Evolutionary conservation across 331 rosid species (phyloP), one percentile per base, ranked within the genome.

Genomic region (Erythrophleum ivorense): DNA sequence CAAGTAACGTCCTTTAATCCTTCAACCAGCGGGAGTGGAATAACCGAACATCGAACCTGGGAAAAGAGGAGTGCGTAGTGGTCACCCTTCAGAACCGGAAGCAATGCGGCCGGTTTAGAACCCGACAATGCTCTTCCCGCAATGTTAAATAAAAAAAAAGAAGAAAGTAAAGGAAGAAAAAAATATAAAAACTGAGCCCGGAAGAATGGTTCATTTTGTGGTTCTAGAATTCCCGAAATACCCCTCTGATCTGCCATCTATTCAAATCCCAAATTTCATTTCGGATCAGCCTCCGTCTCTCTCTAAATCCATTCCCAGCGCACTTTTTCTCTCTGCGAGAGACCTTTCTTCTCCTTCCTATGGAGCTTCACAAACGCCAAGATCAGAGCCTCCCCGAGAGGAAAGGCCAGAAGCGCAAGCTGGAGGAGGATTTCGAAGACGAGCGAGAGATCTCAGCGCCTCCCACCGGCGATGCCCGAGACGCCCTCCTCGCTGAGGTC

Each of bases 341-440:
- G 78, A 78, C 86, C 74, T 62, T 21, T n/a, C 80, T 29, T 78
- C 54, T 62, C 36, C 82, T 84, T 76, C 77, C 72, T 71, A 95
- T 95, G 98, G 98, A 95, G 90, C 59, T 82, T 72, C 97, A 70
- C 73, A 84, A 87, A 84, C 94, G 90, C 84, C 90, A 82, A 64
- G 91, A 86, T 81, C 94, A 87, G 78, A 83, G 80, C 87, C 86
- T 70, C 76, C 90, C 92, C 3, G 93, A 91, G 94, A 80, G 94
- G 85, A 95, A 95, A 84, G 98, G 99, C 10, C 98, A 90, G 84
- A 95, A 95, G 86, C 90, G 99, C 79, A 95, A 95, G 81, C 93
- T 95, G 74, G 94, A 93, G 78, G 92, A 91, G 53, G 91, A 93
- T 67, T 77, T 85, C 41, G 90, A 84, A n/a, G 97, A 86, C 10